Evolutionary conservation across 192 early-diverging fungal genomes (phyloP), one percentile per base, ranked within the genome.

Genomic region (Backusella tuberculispora): DNA sequence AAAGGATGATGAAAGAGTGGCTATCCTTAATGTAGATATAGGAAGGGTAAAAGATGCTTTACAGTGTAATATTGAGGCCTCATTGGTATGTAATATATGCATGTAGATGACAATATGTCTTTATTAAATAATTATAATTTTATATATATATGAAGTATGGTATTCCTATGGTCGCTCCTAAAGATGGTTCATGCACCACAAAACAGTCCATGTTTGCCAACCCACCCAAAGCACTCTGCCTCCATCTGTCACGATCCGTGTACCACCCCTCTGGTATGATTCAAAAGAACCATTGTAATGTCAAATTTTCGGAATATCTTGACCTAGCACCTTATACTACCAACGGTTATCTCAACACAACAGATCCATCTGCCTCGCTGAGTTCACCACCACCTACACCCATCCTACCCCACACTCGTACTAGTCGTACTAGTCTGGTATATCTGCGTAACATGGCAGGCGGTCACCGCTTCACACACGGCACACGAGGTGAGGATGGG

Each of bases 121-220:
- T 45, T 26, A 8, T 29, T 64, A 34, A 29, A 38, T 47, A 43
- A 37, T 37, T 75, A 12, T 44, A 29, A 45, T 47, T n/a, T n/a
- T 53, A n/a, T 42, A n/a, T 75, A 0, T 68, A 5, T 24, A 2
- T 72, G 3, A 21, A 83, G 79, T 71, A 76, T 66, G 71, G 78
- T 17, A 71, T 84, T 13, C 67, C 80, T 1, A 70, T 83, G 24
- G 66, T 79, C 14, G 71, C 68, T 1, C 80, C 83, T 43, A 69
- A 72, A 45, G 26, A 47, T 29, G 78, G 73, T 1, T 66, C 77
- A 24, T 70, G 78, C 29, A 88, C 93, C 6, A 90, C 88, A 3
- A 95, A 95, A 72, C 93, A 95, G 70, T 91, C 91, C 13, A 91
- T 95, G 87, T 89, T 98, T 81, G 97, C 94, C 7, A 90, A 92